These are phyloP conservation scores for Mariannaea elegans DNA, from an alignment of 2,329 filamentous ascomycete species.

Conservation along the genomic window DNA sequence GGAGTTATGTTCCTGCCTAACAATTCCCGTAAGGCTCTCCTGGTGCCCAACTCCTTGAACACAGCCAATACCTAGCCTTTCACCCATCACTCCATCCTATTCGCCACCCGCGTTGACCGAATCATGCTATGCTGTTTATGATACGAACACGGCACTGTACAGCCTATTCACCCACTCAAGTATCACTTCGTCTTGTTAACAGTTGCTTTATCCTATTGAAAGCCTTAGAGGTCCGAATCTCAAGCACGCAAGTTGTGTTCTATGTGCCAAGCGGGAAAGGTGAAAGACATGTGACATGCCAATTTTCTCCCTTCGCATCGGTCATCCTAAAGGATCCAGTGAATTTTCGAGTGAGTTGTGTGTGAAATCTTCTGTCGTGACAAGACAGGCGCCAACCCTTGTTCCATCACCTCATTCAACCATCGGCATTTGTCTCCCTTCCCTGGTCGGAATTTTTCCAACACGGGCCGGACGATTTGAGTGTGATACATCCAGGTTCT, in stretches of 20 bases:
- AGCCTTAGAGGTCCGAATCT: constrained; percentile 3
- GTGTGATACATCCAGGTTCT: background rate
- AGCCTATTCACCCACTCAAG: constrained; percentile 11
- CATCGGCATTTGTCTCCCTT: constrained; percentile 13
- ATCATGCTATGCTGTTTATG: background rate
- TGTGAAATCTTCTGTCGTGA: background rate
- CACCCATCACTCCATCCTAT: background rate
- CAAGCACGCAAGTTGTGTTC: background rate
- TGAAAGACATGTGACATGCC: background rate
- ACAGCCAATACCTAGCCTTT: too few relatives aligned
- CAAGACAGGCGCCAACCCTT: constrained; percentile 6
- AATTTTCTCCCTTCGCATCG: background rate
- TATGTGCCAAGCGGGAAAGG: background rate
- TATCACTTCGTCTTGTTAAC: constrained; percentile 3
- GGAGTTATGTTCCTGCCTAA: too few relatives aligned
- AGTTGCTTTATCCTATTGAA: background rate
- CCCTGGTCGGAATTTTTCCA: constrained; percentile 8
- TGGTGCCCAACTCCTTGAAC: too few relatives aligned
- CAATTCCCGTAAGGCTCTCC: too few relatives aligned
- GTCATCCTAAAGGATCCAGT: background rate
- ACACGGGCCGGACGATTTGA: constrained; percentile 1
- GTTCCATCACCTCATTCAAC: constrained; percentile 14
- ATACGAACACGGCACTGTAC: constrained; percentile 7
- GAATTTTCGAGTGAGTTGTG: background rate
- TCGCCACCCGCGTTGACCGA: constrained; percentile 13